A percentile compares a stretch with the other conserved stretches of the same genome.
Evolutionary conservation across 83 land plant genomes (phyloP).

Genomic region (Larix sibirica): DNA sequence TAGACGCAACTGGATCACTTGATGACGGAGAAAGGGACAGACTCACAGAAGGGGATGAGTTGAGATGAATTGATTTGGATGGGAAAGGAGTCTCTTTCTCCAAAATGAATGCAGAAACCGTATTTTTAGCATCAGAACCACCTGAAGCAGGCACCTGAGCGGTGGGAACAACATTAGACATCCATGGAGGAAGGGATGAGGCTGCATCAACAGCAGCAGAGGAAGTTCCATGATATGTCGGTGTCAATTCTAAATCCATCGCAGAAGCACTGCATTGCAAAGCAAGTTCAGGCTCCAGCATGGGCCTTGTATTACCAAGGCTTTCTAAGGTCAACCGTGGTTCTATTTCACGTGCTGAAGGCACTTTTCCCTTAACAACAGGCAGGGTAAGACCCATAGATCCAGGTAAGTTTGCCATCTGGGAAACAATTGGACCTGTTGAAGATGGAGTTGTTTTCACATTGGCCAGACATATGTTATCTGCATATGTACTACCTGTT

Average conservation of each 20-base stretch:
- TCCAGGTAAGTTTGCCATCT: slow-evolving; percentile 8
- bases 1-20: slow-evolving; percentile 11
- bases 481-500: neutral
- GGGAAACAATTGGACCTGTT: slow-evolving; percentile 8
- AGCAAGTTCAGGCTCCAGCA: slow-evolving; percentile 14
- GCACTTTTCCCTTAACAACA: neutral
- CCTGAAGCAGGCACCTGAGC: slow-evolving; percentile 8
- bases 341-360: slow-evolving; percentile 8
- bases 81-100: slow-evolving; percentile 5
- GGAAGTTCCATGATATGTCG: slow-evolving; percentile 4
- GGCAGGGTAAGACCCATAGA: slow-evolving; percentile 7
- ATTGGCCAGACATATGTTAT: neutral
- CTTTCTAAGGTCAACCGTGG: slow-evolving; percentile 13
- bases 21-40: slow-evolving; percentile 17
- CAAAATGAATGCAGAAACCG: neutral
- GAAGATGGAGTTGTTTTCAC: slow-evolving; percentile 11
- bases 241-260: slow-evolving; percentile 5
- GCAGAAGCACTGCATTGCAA: slow-evolving; percentile 10
- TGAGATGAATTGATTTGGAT: slow-evolving; percentile 7
- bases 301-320: neutral
- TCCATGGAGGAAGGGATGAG: slow-evolving; percentile 29
- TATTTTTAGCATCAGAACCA: slow-evolving; percentile 11
- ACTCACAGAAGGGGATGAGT: slow-evolving; percentile 14
- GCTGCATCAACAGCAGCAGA: slow-evolving; percentile 3
- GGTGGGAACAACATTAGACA: slow-evolving; percentile 26